phyloP scores from a whole-genome alignment of 139 green algal species.

The Yamagishiella unicocca region DNA sequence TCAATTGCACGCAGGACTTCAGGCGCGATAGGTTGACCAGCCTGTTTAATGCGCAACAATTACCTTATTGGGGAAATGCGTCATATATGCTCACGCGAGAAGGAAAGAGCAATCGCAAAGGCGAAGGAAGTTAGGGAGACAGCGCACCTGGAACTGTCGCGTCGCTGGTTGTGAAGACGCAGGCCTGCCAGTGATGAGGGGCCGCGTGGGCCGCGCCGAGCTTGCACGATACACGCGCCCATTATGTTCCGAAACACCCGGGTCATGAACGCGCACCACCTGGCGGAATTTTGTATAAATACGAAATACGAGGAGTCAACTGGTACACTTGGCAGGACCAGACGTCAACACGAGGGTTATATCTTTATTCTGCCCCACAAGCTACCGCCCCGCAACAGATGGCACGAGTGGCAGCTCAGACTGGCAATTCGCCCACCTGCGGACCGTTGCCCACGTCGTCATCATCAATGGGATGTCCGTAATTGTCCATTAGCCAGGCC shows the following conservation, averaged over 20 bases:
- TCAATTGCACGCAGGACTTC: neutral
- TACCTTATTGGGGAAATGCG: too few relatives aligned
- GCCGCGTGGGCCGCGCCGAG: neutral
- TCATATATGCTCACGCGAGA: too few relatives aligned
- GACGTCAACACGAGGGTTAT: too few relatives aligned
- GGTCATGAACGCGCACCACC: constrained; percentile 35
- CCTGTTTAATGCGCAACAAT: too few relatives aligned
- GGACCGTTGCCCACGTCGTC: neutral
- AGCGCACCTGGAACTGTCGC: constrained; percentile 9
- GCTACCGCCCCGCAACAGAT: too few relatives aligned
- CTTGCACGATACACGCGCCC: neutral
- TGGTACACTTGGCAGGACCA: too few relatives aligned
- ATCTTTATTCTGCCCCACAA: too few relatives aligned
- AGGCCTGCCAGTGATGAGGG: neutral
- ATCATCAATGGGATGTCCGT: neutral
- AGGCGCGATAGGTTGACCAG: neutral
- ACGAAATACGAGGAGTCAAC: too few relatives aligned
- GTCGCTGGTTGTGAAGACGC: neutral
- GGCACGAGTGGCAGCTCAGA: neutral
- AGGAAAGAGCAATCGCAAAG: too few relatives aligned
- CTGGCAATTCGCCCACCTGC: constrained; percentile 1
- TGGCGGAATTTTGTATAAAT: too few relatives aligned
- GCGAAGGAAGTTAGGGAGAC: too few relatives aligned
- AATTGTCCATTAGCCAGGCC: constrained; percentile 8
- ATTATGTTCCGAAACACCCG: neutral